These are phyloP conservation scores for Dryas alaskensis DNA, from an alignment of 306 rosid species.

Conservation along the genomic window DNA sequence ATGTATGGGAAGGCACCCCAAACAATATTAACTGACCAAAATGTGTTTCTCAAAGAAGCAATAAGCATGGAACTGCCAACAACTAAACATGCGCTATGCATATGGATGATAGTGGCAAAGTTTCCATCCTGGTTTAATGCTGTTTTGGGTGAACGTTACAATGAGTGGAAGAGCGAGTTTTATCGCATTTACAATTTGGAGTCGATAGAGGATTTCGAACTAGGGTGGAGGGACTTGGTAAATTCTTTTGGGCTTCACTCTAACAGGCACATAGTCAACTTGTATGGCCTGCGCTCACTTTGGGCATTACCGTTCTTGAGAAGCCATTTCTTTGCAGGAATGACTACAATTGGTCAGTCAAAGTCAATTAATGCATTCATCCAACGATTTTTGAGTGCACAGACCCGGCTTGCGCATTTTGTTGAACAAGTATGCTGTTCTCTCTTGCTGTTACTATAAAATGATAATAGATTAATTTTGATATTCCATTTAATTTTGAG, in stretches of 20 bases:
- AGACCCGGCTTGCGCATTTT: slow-evolving; percentile 86
- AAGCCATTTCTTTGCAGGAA: slow-evolving; percentile 91
- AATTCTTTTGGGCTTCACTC: slow-evolving; percentile 84
- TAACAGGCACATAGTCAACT: slow-evolving; percentile 76
- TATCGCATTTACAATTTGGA: slow-evolving; percentile 80
- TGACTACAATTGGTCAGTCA: slow-evolving; percentile 86
- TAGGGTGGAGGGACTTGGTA: slow-evolving; percentile 90
- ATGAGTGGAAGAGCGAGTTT: slow-evolving; percentile 92
- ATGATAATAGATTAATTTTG: background rate
- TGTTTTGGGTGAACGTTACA: slow-evolving; percentile 90
- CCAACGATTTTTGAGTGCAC: slow-evolving; percentile 92
- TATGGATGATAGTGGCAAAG: slow-evolving; percentile 97
- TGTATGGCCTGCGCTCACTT: slow-evolving; percentile 65
- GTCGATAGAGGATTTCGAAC: slow-evolving; percentile 79
- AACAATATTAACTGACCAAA: slow-evolving; percentile 88
- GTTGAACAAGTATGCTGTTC: slow-evolving; percentile 69
- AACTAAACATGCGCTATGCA: slow-evolving; percentile 84
- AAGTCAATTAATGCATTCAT: slow-evolving; percentile 90
- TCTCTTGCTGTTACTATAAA: slow-evolving; percentile 2
- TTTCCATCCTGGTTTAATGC: slow-evolving; percentile 99
- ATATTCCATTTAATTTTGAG: background rate
- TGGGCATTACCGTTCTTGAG: slow-evolving; percentile 95
- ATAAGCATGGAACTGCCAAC: slow-evolving; percentile 67
- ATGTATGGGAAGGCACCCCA: slow-evolving; percentile 92
- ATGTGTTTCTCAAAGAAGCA: slow-evolving; percentile 87